These are phyloP conservation scores for Leishmania braziliensis DNA, from an alignment of 208 protist species.

Conservation along the genomic window DNA sequence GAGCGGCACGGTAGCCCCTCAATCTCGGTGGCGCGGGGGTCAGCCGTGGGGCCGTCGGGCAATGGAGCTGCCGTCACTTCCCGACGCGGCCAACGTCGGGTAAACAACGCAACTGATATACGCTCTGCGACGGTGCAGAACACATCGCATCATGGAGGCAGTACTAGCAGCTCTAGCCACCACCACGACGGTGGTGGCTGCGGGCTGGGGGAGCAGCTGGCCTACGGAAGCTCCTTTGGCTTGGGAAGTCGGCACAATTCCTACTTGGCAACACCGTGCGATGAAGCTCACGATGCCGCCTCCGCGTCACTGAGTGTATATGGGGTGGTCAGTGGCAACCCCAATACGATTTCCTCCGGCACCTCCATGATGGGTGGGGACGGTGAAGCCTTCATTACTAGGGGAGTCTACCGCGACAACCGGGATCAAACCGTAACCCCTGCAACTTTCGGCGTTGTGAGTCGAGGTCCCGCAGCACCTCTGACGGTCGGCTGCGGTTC, in stretches of 20 bases:
- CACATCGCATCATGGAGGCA: not conserved
- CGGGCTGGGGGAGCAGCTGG: not conserved
- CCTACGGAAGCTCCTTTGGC: slow-evolving; percentile 20
- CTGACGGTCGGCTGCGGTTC: too few relatives aligned
- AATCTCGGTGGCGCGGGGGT: not conserved
- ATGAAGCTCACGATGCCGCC: not conserved
- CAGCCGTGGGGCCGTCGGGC: not conserved
- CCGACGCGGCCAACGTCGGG: not conserved
- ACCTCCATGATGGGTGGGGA: not conserved
- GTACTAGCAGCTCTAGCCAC: not conserved
- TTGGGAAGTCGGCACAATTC: not conserved
- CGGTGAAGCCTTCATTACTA: not conserved
- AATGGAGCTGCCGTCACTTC: slow-evolving; percentile 1
- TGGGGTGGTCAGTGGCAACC: not conserved
- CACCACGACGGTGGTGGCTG: slow-evolving; percentile 1
- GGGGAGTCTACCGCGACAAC: not conserved
- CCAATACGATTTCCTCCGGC: not conserved
- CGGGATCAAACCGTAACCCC: not conserved
- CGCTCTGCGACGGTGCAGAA: not conserved
- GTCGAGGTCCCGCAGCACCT: not conserved
- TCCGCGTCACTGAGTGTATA: not conserved
- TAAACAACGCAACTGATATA: slow-evolving; percentile 1
- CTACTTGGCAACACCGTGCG: slow-evolving; percentile 9
- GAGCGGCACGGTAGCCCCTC: not conserved
- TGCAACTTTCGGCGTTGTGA: not conserved